Base-by-base conservation (phyloP, 345 rosid species). In the Syzygium aromaticum region DNA sequence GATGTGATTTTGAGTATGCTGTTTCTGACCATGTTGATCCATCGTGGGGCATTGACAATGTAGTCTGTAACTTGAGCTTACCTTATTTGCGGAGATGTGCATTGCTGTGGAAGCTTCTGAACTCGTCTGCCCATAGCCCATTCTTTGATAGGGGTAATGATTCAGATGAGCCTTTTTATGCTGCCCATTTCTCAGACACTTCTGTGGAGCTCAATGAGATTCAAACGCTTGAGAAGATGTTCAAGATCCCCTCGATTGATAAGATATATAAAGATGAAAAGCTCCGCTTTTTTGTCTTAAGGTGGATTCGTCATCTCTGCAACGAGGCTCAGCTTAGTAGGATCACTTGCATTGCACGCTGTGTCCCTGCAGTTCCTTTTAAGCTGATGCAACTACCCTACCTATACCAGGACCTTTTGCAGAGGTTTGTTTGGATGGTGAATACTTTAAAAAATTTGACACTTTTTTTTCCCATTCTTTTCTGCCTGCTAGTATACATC, bases 11-110 rank as follows among this genome's bases (percentile, higher is more conserved):
- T 61, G 91, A 86, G 86, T 92, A 92, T 89, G 96, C 95, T 87
- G 88, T 91, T 85, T 94, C 95, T 33, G 91, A 90, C 87, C 87
- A 90, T 84, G 84, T 93, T 78, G 96, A 93, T 85, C 84, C 88
- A 40, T 90, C 94, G 86, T 90, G 90, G 88, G 93, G 92, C 89
- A 87, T 93, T 43, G 92, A 89, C 86, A 93, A 90, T 56, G 90
- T 89, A 85, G 89, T 98, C 90, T 94, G 93, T 57, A 93, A 90
- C 89, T 89, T 90, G 91, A 94, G 92, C 91, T 94, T 95, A 86
- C 97, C 99, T 77, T 98, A 94, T 89, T 86, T 98, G 93, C 92
- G 99, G 94, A 94, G 99, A 90, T 98, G 99, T 91, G 98, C 96
- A 28, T 92, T 98, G 90, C 92, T 98, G 61, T 96, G 98, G 99